These are phyloP conservation scores for Wakefieldia striispora DNA, from an alignment of 768 basidiomycete genomes.

Conservation along the genomic window DNA sequence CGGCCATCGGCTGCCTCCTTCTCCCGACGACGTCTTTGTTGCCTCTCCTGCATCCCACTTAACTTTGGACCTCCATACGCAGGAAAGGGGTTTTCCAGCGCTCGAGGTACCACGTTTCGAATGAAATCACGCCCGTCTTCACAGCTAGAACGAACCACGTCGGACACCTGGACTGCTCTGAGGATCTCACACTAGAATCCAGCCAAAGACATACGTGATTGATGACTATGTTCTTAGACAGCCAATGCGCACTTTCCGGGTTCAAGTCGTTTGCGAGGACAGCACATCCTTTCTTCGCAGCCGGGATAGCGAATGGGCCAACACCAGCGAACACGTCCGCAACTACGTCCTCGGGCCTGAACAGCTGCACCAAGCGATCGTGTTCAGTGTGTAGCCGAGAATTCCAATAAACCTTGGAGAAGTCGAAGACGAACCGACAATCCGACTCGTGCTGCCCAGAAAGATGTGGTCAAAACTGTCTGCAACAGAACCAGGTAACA, in stretches of 20 bases:
- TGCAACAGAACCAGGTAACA: not conserved
- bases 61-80: conserved; percentile 46
- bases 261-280: conserved; percentile 95
- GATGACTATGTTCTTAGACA: conserved; percentile 64
- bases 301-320: conserved; percentile 93
- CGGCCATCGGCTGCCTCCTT: not conserved
- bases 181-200: not conserved
- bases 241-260: conserved; percentile 79
- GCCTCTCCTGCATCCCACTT: conserved; percentile 37
- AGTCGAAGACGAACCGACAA: conserved; percentile 91
- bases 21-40: conserved; percentile 44
- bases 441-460: conserved; percentile 71
- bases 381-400: conserved; percentile 93
- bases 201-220: conserved; percentile 62
- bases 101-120: conserved; percentile 47
- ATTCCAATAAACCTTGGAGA: conserved; percentile 97
- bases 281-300: conserved; percentile 86
- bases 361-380: conserved; percentile 72
- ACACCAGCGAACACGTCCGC: conserved; percentile 97
- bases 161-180: conserved; percentile 47
- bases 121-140: conserved; percentile 91
- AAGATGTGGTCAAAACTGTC: conserved; percentile 1
- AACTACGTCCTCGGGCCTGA: conserved; percentile 73
- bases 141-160: conserved; percentile 68
- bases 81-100: conserved; percentile 67